Evolutionary conservation across 2,329 filamentous ascomycete species (phyloP), one percentile per base, ranked within the genome.

Genomic region (Paecilomyces formosus): DNA sequence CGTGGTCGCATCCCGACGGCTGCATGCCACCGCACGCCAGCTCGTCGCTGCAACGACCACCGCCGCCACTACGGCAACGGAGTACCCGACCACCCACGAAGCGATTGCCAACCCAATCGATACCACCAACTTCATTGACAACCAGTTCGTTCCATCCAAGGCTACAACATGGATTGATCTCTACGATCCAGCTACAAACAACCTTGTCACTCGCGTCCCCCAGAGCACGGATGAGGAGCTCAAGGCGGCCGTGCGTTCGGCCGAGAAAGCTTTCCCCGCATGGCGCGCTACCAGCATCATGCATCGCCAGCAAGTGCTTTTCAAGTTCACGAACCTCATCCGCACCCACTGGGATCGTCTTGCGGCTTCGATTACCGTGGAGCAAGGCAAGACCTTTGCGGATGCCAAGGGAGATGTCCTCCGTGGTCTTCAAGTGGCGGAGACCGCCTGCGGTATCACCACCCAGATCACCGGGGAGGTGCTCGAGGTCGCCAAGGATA

Each of bases 321-420:
- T 87, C 79, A 85, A 85, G 70, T 86, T 85, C 66, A 82, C 83
- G 30, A 79, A 75, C 30, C 70, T 88, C 72, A 87, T 88, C 68
- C 78, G 84, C 54, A 79, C 84, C 64, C 79, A 88, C 74, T 87
- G 84, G 84, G 84, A 87, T 69, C 78, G 85, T 58, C 72, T 88
- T 60, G 85, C 85, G 30, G 82, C 85, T 2, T 85, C 82, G 64
- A 87, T 88, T 64, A 87, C 85, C 5, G 75, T 87, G 22, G 85
- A 88, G 75, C 85, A 88, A 73, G 85, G 85, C 65, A 88, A 88
- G 79, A 88, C 85, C 1, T 84, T 87, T 70, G 83, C 83, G 33
- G 85, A 88, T 73, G 85, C 85, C n/a, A 81, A 77, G 68, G 85
- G 85, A 59, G 85, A 88, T 72, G 85, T 88, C 52, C 79, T 87